Base-by-base conservation (phyloP, 2,329 filamentous ascomycete species). In the Colletotrichum melonis region DNA sequence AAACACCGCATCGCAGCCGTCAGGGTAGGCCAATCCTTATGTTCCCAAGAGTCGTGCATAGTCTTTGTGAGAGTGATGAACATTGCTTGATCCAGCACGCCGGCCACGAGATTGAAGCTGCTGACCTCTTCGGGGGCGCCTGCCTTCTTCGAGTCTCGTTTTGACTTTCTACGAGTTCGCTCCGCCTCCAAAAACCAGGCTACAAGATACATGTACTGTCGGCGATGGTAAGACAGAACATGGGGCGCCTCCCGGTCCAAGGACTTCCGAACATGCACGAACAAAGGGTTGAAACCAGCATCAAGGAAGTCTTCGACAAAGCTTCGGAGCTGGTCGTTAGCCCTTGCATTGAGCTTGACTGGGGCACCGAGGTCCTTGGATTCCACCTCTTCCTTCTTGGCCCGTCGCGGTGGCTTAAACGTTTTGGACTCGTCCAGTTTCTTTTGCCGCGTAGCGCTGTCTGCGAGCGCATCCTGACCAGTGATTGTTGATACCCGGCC, bases 281-380 rank as follows among this genome's bases (percentile, higher is more conserved):
- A 98, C 0, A 95, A 86, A 4, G 95, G 95, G 79, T 98, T 99
- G 85, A 99, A 99, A 0, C 95, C 94, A 0, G 96, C 95, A 81
- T 99, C 96, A 4, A 99, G 86, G 77, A 99, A 98, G 58, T 98
- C 95, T 77, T 96, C 93, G 0, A 98, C 94, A 79, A 99, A 99
- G 0, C 86, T 86, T 63, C 93, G 91, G 9, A 99, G 87, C 75
- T 95, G 92, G 55, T 90, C 89, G n/a, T 90, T 92, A n/a, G 95
- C 95, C 24, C 90, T 87, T 2, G 90, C 83, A 22, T 93, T 94
- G 16, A 99, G 87, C 42, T 91, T 86, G 1, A 92, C 89, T 0
- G 91, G 90, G 11, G 91, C 89, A 67, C 95, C 95, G 73, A 98
- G 94, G 72, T 98, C 94, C 76, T 92, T 90, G 35, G 89, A 88